Base-by-base conservation (phyloP, 352 stramenopile genomes). In the Globisporangium lucens region DNA sequence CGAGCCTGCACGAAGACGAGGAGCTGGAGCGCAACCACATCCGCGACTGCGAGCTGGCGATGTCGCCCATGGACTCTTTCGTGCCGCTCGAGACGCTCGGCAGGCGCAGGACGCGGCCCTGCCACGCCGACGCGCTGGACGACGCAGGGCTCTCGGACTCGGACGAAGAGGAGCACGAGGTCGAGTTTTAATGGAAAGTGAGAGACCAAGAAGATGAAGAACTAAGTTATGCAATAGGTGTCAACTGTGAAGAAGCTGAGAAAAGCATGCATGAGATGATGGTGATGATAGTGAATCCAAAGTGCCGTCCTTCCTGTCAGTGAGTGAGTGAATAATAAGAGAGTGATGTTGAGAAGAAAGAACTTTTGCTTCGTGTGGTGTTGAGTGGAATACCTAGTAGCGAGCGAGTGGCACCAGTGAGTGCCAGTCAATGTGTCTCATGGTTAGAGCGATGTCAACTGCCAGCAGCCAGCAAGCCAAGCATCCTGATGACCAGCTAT, bases 61-160 rank as follows among this genome's bases (percentile, higher is more conserved):
- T 49, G 29, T 77, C 71, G 4, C 68, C 75, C 10, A 77, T 68
- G 55, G 76, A 82, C 60, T 69, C 58, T 67, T 85, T 85, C 53
- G 73, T 83, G 53, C 72, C 76, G 29, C 60, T 85, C 27, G 77
- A 85, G 62, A 71, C 67, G 8, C 67, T 72, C n/a, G 67, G 67
- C 8, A 46, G 61, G 9, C 65, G 65, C 27, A 36, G 65, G n/a
- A 71, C 66, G 29, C 59, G 58, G 3, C 66, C 66, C n/a, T 66
- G 52, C 29, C 35, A 71, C 22, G 36, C 38, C 3, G 66, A 63
- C 41, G 66, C 52, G n/a, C 59, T 66, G 6, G 64, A 69, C 35
- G 46, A 53, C 51, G 35, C 43, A 30, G 61, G 56, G 20, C 27
- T 55, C 35, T 49, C 43, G 6, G 41, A 62, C 51, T 60, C 33